Base-by-base conservation (phyloP, 2,329 filamentous ascomycete species). In the Bipolaris bicolor region DNA sequence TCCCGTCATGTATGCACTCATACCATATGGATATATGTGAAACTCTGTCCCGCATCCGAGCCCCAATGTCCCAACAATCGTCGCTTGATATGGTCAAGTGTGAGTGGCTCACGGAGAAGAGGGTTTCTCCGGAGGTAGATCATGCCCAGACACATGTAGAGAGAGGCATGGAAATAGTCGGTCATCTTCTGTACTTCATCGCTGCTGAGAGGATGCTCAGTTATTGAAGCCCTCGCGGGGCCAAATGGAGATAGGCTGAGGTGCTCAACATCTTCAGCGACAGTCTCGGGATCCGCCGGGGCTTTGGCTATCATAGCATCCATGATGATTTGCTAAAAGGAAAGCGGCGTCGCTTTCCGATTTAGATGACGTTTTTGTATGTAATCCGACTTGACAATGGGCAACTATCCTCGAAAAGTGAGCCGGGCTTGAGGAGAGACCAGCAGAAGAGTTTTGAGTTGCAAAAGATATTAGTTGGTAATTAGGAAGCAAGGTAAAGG, bases 111-210 rank as follows among this genome's bases (percentile, higher is more conserved):
- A 58, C 83, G 83, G 41, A 93, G 84, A 11, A 93, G 82, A 13
- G 89, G 88, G 62, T 93, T 93, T 37, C 88, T 82, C 63, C 84
- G 85, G 57, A 93, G 84, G 70, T 92, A 92, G 66, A 93, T 89
- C 90, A 93, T 92, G 60, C 89, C 90, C 48, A 92, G 78, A 64
- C 88, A 88, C 49, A 92, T 83, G 71, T 92, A 92, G 71, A 91
- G 78, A 63, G 87, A 89, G 52, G 89, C 89, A 62, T 87, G 84
- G 80, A 91, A 92, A 76, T 88, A 92, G 67, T 88, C 86, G 70
- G 88, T 87, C 75, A 87, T 88, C 74, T 88, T 86, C 62, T 83
- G 81, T 56, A 92, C 75, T 61, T 92, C 88, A 43, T 90, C 86
- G 16, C 83, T 71, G 58, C 81, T 85, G 52, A 92, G 82, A 10